A percentile compares a stretch with the other conserved stretches of the same genome.
These are phyloP conservation scores for Apophysomyces ossiformis DNA, from an alignment of 371 early-diverging fungal genomes.

Conservation along the genomic window DNA sequence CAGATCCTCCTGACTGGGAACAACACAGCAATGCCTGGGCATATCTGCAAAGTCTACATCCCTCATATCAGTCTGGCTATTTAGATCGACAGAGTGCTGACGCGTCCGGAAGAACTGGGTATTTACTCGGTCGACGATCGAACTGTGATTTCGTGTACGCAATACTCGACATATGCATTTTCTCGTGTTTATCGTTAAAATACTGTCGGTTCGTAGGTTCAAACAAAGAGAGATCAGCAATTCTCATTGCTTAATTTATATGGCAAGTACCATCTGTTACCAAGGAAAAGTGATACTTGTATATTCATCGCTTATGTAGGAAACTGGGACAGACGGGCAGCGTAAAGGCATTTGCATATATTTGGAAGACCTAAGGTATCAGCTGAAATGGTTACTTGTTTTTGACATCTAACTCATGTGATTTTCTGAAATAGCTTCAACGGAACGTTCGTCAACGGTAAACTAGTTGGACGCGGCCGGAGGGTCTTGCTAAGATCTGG, in stretches of 20 bases:
- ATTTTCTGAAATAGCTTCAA: slow-evolving; percentile 61
- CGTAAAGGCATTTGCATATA: slow-evolving; percentile 43
- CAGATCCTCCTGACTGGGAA: slow-evolving; percentile 33
- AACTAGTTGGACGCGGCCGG: slow-evolving; percentile 43
- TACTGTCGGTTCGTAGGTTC: slow-evolving; percentile 24
- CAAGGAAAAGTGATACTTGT: slow-evolving; percentile 11
- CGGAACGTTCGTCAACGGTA: slow-evolving; percentile 77
- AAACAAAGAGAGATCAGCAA: slow-evolving; percentile 64
- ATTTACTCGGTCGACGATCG: slow-evolving; percentile 65
- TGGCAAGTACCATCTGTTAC: slow-evolving; percentile 35
- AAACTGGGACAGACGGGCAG: slow-evolving; percentile 36
- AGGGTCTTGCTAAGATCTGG: slow-evolving; percentile 61
- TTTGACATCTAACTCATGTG: slow-evolving; percentile 22
- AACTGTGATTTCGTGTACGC: slow-evolving; percentile 69
- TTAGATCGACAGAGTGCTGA: slow-evolving; percentile 29
- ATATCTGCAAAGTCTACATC: slow-evolving; percentile 52
- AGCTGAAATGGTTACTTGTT: background rate
- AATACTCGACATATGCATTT: background rate
- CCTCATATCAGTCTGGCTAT: slow-evolving; percentile 35
- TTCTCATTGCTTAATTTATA: slow-evolving; percentile 76
- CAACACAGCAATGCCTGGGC: slow-evolving; percentile 52
- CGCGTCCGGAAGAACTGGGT: slow-evolving; percentile 54
- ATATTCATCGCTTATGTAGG: slow-evolving; percentile 36
- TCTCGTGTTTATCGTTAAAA: slow-evolving; percentile 9
- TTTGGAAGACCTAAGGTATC: slow-evolving; percentile 50